Evolutionary conservation across 1,284 basidiomycete species (phyloP), one percentile per base, ranked within the genome.

Genomic region (Lentinus polychrous): DNA sequence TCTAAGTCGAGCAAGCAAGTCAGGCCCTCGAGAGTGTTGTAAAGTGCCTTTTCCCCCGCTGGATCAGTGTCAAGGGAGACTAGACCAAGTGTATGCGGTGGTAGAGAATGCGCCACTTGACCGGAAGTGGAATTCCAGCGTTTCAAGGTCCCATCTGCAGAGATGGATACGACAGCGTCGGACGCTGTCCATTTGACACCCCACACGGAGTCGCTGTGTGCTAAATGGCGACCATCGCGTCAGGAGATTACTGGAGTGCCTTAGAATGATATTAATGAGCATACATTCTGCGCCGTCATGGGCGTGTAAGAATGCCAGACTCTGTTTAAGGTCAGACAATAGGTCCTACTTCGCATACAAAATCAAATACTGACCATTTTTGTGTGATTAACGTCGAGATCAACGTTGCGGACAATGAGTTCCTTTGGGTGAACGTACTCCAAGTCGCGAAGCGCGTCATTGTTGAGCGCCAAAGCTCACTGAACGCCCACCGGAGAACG

Each of bases 151-250:
- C 89, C 88, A 57, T 91, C 88, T 1, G 86, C 85, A 8, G 85
- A 86, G 23, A 81, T 73, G 2, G 83, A 87, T 35, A 91, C 62
- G 2, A 79, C 74, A 52, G 90, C 84, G 35, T 78, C 73, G 0
- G 60, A 53, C 10, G 73, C 60, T 0, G 87, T 86, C 88, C 89
- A 94, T 23, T 75, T 69, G 11, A 87, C 69, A 51, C 81, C 88
- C 81, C 91, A 93, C 45, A 93, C 74, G 40, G 89, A 81, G 65
- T 92, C 91, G 45, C 72, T 69, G 64, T 92, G 90, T n/a, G 83
- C 88, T 90, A 68, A 37, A 55, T 55, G 43, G 36, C 23, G 52
- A 42, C 39, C 48, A 38, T 38, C 47, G 50, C 23, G 43, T 37
- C 43, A 45, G 50, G 46, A 51, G 43, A 41, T 35, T n/a, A n/a